phyloP scores from a whole-genome alignment of 1,284 basidiomycete genomes.

The Coniophora puteana region DNA sequence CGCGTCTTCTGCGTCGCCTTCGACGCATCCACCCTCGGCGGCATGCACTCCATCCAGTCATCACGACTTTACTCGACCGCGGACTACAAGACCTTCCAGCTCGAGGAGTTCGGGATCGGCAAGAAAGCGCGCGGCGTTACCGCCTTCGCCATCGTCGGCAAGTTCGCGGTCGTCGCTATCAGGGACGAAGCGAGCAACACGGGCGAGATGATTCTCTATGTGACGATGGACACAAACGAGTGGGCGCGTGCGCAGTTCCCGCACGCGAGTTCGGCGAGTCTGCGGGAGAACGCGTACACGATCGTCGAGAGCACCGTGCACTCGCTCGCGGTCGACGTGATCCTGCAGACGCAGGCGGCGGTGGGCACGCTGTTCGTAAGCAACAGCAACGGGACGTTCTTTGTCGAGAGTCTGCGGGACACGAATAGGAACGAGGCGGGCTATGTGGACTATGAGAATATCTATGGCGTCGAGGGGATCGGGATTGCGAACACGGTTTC shows the following conservation, averaged over 20 bases:
- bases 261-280: conserved; percentile 73
- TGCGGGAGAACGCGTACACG: conserved; percentile 91
- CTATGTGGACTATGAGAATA: conserved; percentile 90
- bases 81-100: conserved; percentile 63
- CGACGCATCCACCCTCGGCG: conserved; percentile 52
- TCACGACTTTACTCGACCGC: conserved; percentile 76
- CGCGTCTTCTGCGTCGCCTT: conserved; percentile 87
- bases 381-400: conserved; percentile 93
- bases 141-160: conserved; percentile 87
- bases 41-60: conserved; percentile 54
- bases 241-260: conserved; percentile 88
- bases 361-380: conserved; percentile 93
- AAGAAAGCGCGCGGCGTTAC: conserved; percentile 82
- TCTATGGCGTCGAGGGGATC: conserved; percentile 92
- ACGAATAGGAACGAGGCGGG: conserved; percentile 88
- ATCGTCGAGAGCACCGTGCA: conserved; percentile 92
- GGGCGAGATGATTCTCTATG: conserved; percentile 82
- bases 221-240: conserved; percentile 73
- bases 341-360: conserved; percentile 67
- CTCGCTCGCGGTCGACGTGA: conserved; percentile 91
- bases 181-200: conserved; percentile 53
- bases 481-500: conserved; percentile 86
- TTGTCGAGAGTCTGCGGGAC: conserved; percentile 87
- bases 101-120: conserved; percentile 83
- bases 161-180: conserved; percentile 86